Conservation (phyloP, 805 yeast species). For the Candida oleophila region DNA sequence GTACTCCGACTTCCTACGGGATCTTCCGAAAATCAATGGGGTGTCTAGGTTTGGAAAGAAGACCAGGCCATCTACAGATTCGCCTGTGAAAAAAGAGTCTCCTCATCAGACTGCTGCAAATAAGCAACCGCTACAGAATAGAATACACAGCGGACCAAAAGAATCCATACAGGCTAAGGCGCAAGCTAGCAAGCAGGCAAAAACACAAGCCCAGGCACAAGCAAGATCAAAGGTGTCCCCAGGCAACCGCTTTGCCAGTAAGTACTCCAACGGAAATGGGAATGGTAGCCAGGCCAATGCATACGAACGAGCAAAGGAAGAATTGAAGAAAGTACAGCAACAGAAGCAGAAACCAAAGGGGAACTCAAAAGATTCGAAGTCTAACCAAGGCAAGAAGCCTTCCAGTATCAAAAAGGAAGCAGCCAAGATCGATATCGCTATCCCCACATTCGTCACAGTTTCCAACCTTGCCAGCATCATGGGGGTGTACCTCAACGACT, state of each 20-base stretch:
- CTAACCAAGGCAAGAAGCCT: constrained; percentile 4
- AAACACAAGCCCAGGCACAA: not conserved
- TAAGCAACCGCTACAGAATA: not conserved
- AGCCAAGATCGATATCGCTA: constrained; percentile 29
- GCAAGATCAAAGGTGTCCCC: not conserved
- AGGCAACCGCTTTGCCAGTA: constrained; percentile 36
- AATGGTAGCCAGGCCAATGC: constrained; percentile 12
- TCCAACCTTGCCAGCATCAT: constrained; percentile 74
- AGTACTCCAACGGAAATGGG: constrained; percentile 13
- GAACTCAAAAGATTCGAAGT: constrained; percentile 1
- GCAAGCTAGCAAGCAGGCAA: constrained; percentile 1
- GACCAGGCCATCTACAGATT: constrained; percentile 5
- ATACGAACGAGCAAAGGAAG: constrained; percentile 3
- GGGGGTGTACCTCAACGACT: constrained; percentile 58
- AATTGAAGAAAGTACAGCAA: constrained; percentile 10
- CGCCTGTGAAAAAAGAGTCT: not conserved
- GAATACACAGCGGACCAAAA: not conserved
- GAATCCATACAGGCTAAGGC: not conserved
- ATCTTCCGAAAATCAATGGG: constrained; percentile 25
- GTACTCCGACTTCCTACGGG: constrained; percentile 19
- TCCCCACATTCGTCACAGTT: constrained; percentile 80
- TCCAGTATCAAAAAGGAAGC: constrained; percentile 5
- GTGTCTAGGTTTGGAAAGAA: constrained; percentile 16
- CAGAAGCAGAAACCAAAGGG: constrained; percentile 7
- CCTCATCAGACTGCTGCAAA: not conserved